phyloP scores from a whole-genome alignment of 1,284 basidiomycete genomes.

The Phylloboletellus chloephorus region DNA sequence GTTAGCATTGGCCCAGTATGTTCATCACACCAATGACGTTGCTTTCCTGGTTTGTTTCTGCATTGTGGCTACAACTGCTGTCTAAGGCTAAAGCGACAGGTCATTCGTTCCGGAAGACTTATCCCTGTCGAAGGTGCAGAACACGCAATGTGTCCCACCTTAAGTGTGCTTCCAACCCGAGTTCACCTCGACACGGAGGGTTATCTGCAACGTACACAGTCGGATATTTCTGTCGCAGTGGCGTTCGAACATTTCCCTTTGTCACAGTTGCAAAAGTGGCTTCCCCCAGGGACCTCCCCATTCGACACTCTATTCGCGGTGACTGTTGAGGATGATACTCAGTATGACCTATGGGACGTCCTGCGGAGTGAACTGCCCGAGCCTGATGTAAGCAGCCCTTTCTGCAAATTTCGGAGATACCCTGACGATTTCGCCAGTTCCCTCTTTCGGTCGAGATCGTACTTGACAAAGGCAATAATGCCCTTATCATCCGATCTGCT shows the following conservation, averaged over 20 bases:
- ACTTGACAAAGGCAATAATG: conserved; percentile 28
- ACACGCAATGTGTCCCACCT: conserved; percentile 37
- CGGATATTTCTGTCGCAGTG: conserved; percentile 35
- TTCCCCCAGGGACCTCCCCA: conserved; percentile 34
- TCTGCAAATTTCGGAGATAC: neutral
- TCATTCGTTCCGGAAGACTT: conserved; percentile 45
- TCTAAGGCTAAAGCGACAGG: conserved; percentile 26
- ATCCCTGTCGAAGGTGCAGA: conserved; percentile 39
- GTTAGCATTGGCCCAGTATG: conserved; percentile 24
- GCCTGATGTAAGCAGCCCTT: conserved; percentile 37
- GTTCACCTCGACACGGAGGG: conserved; percentile 30
- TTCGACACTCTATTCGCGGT: conserved; percentile 46
- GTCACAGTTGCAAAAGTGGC: conserved; percentile 43
- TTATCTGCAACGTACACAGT: conserved; percentile 35
- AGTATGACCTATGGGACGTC: conserved; percentile 26
- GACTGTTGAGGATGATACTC: conserved; percentile 32
- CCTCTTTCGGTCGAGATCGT: conserved; percentile 43
- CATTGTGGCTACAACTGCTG: neutral
- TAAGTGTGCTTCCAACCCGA: conserved; percentile 42
- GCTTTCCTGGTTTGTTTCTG: conserved; percentile 40
- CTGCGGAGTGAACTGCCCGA: conserved; percentile 39
- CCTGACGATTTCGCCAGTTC: conserved; percentile 32
- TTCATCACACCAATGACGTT: conserved; percentile 34
- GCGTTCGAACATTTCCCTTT: conserved; percentile 43
- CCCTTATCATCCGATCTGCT: conserved; percentile 14